A percentile compares a stretch with the other conserved stretches of the same genome.
Evolutionary conservation across 495 filamentous ascomycete genomes (phyloP).

Genomic region (Aspergillus funiculosus): DNA sequence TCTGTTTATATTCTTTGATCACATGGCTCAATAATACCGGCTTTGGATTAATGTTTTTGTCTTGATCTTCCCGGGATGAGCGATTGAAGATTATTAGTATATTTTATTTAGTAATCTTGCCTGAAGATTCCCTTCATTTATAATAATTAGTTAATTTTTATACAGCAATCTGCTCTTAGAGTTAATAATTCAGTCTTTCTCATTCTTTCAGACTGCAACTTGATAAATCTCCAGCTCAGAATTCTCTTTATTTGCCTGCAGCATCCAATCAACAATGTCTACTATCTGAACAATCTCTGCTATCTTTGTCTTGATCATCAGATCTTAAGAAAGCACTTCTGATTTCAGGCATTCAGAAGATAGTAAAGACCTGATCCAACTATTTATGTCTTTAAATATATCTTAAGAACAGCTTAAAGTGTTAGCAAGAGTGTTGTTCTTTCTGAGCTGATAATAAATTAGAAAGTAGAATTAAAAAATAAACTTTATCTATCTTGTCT

Average conservation of each 20-base stretch:
- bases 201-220: conserved; percentile 1
- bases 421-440: not conserved
- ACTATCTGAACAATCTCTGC: too few relatives aligned
- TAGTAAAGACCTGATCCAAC: not conserved
- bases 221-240: too few relatives aligned
- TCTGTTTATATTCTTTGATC: not conserved
- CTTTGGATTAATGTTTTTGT: not conserved
- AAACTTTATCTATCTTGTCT: not conserved
- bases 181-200: conserved; percentile 2
- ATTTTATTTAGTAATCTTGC: not conserved
- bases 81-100: not conserved
- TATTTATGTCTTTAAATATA: not conserved
- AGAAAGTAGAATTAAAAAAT: conserved; percentile 10
- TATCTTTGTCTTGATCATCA: too few relatives aligned
- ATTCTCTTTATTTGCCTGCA: too few relatives aligned
- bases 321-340: not conserved
- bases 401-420: not conserved
- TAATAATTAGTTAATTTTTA: not conserved
- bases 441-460: conserved; percentile 9
- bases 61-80: not conserved
- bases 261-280: too few relatives aligned
- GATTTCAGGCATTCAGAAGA: not conserved
- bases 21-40: not conserved
- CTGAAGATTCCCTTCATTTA: not conserved
- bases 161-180: not conserved